Evolutionary conservation across 768 basidiomycete genomes (phyloP).

Genomic region (Boletus huronensis): DNA sequence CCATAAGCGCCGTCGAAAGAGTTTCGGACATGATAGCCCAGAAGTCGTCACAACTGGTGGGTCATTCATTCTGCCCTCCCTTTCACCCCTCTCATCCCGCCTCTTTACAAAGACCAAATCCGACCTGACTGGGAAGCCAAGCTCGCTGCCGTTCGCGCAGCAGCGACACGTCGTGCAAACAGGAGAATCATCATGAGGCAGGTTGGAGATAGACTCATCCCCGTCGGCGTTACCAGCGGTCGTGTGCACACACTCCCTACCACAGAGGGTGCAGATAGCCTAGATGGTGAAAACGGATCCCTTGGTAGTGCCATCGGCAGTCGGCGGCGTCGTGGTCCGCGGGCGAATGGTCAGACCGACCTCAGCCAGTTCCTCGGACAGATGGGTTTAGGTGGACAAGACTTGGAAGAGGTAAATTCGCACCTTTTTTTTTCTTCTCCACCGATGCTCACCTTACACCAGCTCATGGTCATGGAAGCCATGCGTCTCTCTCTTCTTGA

Average conservation of each 20-base stretch:
- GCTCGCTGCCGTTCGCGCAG: conserved; percentile 87
- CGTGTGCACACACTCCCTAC: conserved; percentile 65
- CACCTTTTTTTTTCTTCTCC: conserved; percentile 22
- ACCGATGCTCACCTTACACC: conserved; percentile 12
- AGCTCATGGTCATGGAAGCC: conserved; percentile 99
- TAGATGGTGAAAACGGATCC: conserved; percentile 36
- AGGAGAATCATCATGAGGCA: conserved; percentile 97
- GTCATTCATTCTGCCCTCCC: conserved; percentile 20
- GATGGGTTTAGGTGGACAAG: conserved; percentile 78
- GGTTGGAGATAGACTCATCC: conserved; percentile 95
- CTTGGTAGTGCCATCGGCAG: conserved; percentile 38
- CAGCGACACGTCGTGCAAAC: conserved; percentile 94
- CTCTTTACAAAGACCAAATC: conserved; percentile 69
- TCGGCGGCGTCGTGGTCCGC: conserved; percentile 59
- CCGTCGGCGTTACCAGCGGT: conserved; percentile 92
- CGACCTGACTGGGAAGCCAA: conserved; percentile 99
- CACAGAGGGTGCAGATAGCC: conserved; percentile 49
- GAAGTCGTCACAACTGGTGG: conserved; percentile 90
- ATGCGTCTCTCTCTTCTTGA: conserved; percentile 94
- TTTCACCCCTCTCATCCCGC: conserved; percentile 8
- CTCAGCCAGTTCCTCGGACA: conserved; percentile 58
- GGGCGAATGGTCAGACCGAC: conserved; percentile 48
- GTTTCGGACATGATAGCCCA: conserved; percentile 78
- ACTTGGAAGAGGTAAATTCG: conserved; percentile 82
- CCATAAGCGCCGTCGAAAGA: conserved; percentile 81